Conservation (phyloP, 2,329 filamentous ascomycete species). For the Calonectria montana region DNA sequence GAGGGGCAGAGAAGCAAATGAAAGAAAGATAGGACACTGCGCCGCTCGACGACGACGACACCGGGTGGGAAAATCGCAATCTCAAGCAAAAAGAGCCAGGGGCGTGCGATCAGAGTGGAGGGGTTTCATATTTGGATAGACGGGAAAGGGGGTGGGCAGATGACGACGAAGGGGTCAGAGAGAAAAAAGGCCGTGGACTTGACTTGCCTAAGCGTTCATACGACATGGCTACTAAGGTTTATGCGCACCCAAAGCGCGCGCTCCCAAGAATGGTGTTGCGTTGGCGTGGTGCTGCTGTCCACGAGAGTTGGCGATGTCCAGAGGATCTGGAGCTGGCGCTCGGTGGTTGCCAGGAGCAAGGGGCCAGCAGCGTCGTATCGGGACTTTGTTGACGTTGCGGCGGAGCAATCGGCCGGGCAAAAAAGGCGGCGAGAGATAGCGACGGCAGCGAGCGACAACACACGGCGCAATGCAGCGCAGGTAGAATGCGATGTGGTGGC, state of each 20-base stretch:
- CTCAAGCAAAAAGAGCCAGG: slow-evolving; percentile 28
- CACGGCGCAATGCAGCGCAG: neutral
- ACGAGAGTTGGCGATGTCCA: neutral
- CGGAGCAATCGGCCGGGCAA: slow-evolving; percentile 2
- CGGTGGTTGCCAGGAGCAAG: slow-evolving; percentile 37
- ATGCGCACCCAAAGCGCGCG: slow-evolving; percentile 40
- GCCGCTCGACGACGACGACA: slow-evolving; percentile 6
- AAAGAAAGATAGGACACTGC: slow-evolving; percentile 2
- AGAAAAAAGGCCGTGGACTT: slow-evolving; percentile 12
- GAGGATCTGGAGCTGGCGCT: neutral
- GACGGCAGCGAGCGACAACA: neutral
- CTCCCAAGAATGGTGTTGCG: slow-evolving; percentile 12
- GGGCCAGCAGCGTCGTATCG: slow-evolving; percentile 22
- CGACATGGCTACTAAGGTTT: slow-evolving; percentile 64
- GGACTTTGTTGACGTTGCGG: slow-evolving; percentile 21
- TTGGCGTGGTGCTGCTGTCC: slow-evolving; percentile 17
- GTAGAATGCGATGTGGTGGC: neutral
- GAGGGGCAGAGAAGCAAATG: neutral
- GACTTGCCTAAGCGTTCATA: slow-evolving; percentile 80
- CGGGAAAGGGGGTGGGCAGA: slow-evolving; percentile 32
- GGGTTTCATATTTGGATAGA: slow-evolving; percentile 37
- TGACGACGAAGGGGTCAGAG: slow-evolving; percentile 31
- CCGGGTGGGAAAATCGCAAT: slow-evolving; percentile 14
- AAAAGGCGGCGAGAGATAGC: neutral
- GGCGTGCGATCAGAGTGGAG: slow-evolving; percentile 32